Base-by-base conservation (phyloP, 176 grass and related monocot genomes). In the Aechmea fasciata region DNA sequence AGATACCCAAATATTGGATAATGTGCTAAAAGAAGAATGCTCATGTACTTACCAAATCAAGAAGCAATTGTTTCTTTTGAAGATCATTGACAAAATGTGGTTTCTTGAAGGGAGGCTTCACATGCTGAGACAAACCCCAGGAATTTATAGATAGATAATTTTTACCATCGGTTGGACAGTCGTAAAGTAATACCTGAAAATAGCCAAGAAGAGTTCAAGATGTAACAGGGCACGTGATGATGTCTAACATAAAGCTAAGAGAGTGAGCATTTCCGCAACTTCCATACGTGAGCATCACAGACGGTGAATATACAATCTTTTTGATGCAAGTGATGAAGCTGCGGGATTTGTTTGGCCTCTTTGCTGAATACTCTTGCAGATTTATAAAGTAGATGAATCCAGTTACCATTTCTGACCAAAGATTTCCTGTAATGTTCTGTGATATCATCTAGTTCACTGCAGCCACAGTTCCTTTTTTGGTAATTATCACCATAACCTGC, bases 221-320 rank as follows among this genome's bases (percentile, higher is more conserved):
- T 11, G 57, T 49, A 13, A 67, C 26, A 47, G 2, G 13, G 33
- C 28, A 59, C 55, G 47, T 47, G 67, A 66, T 19, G 65, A 68
- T 11, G 49, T 65, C 71, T 26, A 49, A n/a, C 54, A 63, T 66
- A 7, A 48, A 47, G 50, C 10, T 19, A 28, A 65, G 28, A 65
- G 51, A 11, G 10, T 29, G 64, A 28, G 14, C 48, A 13, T 48
- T 71, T 67, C 76, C 53, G 10, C 24, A 62, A 92, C 93, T 97
- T 97, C 90, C 89, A 97, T 92, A 97, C 93, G 72, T 97, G 86
- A 73, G 79, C 88, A 90, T 92, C 78, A 66, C 49, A 76, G 62
- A 67, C 79, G 66, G 85, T 75, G 29, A 85, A 66, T 63, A 83
- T 69, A 57, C 79, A 67, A 25, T 63, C 77, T 73, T 76, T 72